Conservation (phyloP, 73 alveolate genomes). For the Loxodes magnus region DNA sequence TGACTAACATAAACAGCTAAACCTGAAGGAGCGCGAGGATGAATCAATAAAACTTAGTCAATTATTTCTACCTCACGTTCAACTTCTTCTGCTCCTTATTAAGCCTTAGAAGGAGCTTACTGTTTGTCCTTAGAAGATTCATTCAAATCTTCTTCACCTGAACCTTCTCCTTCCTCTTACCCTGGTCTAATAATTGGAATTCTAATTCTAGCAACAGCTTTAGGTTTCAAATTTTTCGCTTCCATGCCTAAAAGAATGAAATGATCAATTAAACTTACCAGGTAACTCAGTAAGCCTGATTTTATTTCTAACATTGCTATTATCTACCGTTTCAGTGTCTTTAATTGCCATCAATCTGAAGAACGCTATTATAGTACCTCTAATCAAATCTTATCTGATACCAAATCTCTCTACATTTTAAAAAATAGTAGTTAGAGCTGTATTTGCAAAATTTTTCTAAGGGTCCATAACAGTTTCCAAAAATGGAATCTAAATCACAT, state of each 20-base stretch:
- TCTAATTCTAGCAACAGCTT: conserved; percentile 9
- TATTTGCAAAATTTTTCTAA: conserved; percentile 5
- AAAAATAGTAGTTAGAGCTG: conserved; percentile 1
- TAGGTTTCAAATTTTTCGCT: no score
- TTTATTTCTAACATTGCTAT: neutral
- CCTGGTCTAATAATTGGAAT: neutral
- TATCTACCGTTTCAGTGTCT: neutral
- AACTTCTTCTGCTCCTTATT: neutral
- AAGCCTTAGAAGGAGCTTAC: no score
- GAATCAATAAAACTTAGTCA: neutral
- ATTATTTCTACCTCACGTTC: neutral
- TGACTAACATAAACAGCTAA: conserved; percentile 4
- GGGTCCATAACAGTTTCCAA: neutral
- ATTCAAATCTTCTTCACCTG: neutral
- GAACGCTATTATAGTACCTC: neutral
- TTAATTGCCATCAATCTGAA: neutral
- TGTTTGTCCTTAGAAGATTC: no score
- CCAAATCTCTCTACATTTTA: conserved; percentile 2
- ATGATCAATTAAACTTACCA: no score
- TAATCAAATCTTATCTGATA: conserved; percentile 4
- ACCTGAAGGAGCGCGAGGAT: neutral
- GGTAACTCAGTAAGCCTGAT: neutral
- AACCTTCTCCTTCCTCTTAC: conserved; percentile 4
- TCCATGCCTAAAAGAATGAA: no score
- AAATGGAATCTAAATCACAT: neutral